Evolutionary conservation across 2,329 filamentous ascomycete genomes (phyloP).

Genomic region (Colletotrichum gigasporum): DNA sequence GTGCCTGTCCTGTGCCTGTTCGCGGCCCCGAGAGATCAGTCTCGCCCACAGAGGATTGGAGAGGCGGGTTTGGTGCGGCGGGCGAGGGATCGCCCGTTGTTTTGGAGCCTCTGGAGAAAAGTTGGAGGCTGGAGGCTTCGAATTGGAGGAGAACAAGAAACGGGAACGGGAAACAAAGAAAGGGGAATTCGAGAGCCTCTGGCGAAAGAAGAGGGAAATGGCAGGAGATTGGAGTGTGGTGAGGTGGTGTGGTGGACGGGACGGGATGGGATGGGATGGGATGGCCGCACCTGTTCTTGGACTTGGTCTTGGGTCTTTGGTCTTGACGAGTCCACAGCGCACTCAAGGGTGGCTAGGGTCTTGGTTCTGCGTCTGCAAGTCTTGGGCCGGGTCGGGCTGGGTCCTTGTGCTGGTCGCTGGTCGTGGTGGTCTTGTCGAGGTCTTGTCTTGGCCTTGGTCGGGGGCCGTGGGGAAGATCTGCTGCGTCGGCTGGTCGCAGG

Average conservation of each 20-base stretch:
- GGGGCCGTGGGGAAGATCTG: conserved; percentile 12
- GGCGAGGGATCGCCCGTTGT: neutral
- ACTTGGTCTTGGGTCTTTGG: neutral
- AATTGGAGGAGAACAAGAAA: neutral
- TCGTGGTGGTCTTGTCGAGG: too few species aligned
- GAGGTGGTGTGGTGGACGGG: neutral
- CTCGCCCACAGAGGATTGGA: neutral
- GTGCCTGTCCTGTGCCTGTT: too few species aligned
- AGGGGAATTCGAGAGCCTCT: neutral
- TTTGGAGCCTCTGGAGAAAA: neutral
- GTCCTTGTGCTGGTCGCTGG: conserved; percentile 29
- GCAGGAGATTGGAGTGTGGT: neutral
- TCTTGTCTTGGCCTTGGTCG: too few species aligned
- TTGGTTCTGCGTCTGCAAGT: conserved; percentile 15
- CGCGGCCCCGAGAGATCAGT: neutral
- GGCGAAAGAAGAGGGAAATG: neutral
- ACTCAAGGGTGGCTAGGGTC: conserved; percentile 19
- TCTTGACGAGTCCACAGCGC: neutral
- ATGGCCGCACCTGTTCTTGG: neutral
- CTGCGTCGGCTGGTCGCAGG: conserved; percentile 10
- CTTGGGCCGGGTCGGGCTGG: conserved; percentile 30
- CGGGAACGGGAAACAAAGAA: neutral
- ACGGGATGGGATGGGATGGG: too few species aligned
- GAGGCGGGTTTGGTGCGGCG: neutral
- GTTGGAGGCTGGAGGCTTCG: neutral